phyloP scores from a whole-genome alignment of 1,284 basidiomycete genomes.

The Puccinia coronata region DNA sequence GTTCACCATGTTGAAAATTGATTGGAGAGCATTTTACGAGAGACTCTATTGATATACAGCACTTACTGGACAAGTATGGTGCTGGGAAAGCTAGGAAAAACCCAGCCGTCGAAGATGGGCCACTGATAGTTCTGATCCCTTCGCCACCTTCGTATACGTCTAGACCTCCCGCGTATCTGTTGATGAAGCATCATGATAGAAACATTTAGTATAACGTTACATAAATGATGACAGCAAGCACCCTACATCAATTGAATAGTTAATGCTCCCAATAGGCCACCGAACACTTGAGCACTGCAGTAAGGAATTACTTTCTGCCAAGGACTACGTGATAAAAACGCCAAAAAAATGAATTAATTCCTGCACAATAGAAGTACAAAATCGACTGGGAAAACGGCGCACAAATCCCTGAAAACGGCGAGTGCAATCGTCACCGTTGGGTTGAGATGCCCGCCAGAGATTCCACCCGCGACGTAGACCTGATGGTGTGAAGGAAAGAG shows the following conservation, averaged over 20 bases:
- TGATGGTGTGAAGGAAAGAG: not conserved
- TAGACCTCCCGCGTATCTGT: slow-evolving; percentile 55
- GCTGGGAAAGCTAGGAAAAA: slow-evolving; percentile 24
- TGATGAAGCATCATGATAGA: not conserved
- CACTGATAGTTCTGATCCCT: slow-evolving; percentile 32
- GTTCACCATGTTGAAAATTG: not conserved
- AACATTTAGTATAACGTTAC: not conserved
- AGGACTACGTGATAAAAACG: not conserved
- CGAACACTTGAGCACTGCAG: slow-evolving; percentile 23
- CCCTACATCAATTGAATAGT: slow-evolving; percentile 31
- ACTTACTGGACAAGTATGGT: slow-evolving; percentile 37
- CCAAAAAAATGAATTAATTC: not conserved
- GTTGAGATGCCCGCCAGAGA: slow-evolving; percentile 40
- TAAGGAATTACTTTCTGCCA: slow-evolving; percentile 45
- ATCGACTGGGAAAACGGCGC: not conserved
- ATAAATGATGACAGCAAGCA: not conserved
- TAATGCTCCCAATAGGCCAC: slow-evolving; percentile 21
- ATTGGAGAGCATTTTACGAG: not conserved
- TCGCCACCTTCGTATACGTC: slow-evolving; percentile 52
- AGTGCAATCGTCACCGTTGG: slow-evolving; percentile 25
- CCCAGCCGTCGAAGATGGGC: slow-evolving; percentile 21
- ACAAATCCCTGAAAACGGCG: slow-evolving; percentile 38
- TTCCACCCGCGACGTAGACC: slow-evolving; percentile 34
- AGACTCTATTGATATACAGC: not conserved
- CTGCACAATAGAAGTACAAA: not conserved